These are phyloP conservation scores for Trichoderma reesei DNA, from an alignment of 495 filamentous ascomycete genomes.

Conservation along the genomic window DNA sequence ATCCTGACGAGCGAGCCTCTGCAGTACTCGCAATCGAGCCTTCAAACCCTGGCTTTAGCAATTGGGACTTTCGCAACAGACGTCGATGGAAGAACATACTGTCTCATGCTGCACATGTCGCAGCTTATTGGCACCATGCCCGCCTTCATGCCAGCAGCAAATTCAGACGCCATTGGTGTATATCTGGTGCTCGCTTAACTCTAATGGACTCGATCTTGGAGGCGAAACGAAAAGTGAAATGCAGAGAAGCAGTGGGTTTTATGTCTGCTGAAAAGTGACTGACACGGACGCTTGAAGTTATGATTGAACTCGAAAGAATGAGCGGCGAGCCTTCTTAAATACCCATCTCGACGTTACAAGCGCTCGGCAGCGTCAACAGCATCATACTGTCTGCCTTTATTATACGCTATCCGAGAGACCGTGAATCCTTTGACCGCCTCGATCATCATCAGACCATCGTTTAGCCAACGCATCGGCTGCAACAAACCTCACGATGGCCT, in stretches of 20 bases:
- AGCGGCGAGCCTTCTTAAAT: not conserved
- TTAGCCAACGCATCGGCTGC: not conserved
- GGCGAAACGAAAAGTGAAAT: not conserved
- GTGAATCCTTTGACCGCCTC: conserved; percentile 4
- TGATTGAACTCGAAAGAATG: not conserved
- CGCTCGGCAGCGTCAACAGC: too few relatives aligned
- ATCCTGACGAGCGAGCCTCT: conserved; percentile 1
- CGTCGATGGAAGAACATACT: not conserved
- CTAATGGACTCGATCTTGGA: not conserved
- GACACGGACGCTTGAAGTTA: not conserved
- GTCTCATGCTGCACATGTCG: conserved; percentile 9
- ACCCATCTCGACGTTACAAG: not conserved
- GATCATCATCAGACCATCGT: not conserved
- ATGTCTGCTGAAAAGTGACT: not conserved
- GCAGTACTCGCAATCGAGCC: conserved; percentile 3
- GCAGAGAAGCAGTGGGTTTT: too few relatives aligned
- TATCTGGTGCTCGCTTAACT: not conserved
- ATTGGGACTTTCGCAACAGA: not conserved
- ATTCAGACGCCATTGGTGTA: not conserved
- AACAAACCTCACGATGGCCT: not conserved
- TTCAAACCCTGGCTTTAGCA: not conserved
- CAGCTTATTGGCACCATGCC: conserved; percentile 4
- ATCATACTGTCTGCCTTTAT: not conserved
- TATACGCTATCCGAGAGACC: not conserved
- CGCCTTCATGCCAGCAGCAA: not conserved